These are phyloP conservation scores for Acidiella bohemica DNA, from an alignment of 495 filamentous ascomycete genomes.

Conservation along the genomic window DNA sequence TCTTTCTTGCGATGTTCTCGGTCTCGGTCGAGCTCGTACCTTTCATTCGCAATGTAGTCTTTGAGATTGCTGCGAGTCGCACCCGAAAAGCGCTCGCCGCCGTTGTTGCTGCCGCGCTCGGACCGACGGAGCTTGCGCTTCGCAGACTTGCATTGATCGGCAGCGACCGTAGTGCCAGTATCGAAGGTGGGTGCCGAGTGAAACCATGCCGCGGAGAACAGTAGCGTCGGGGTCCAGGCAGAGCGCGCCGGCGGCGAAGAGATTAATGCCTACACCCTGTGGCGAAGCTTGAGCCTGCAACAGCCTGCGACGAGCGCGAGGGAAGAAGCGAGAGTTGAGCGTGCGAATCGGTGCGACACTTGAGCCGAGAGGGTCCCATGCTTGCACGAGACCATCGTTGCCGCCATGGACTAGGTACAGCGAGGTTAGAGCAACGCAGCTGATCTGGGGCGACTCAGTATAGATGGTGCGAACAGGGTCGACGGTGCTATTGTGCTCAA, in stretches of 20 bases:
- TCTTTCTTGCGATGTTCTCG: constrained; percentile 47
- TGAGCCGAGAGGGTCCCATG: constrained; percentile 89
- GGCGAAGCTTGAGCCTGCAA: constrained; percentile 57
- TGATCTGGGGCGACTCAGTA: constrained; percentile 81
- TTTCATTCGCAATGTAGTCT: constrained; percentile 73
- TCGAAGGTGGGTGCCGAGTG: constrained; percentile 71
- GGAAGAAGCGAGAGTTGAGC: constrained; percentile 75
- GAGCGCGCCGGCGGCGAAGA: constrained; percentile 72
- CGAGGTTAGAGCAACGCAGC: constrained; percentile 73
- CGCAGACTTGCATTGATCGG: constrained; percentile 49
- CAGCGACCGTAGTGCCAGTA: constrained; percentile 71
- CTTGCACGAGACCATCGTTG: constrained; percentile 88
- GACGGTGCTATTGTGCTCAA: constrained; percentile 37
- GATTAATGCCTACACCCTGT: constrained; percentile 56
- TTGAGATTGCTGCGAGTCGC: constrained; percentile 50
- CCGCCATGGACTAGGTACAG: constrained; percentile 85
- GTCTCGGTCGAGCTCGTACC: constrained; percentile 66
- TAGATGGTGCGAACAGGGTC: constrained; percentile 67
- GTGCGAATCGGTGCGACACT: constrained; percentile 67
- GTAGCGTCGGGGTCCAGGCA: constrained; percentile 81
- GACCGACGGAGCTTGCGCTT: constrained; percentile 49
- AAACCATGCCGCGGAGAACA: constrained; percentile 77
- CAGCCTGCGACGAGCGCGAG: constrained; percentile 60
- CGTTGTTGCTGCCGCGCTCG: constrained; percentile 45
- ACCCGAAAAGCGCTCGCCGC: constrained; percentile 40